phyloP scores from a whole-genome alignment of 2,329 filamentous ascomycete genomes.

The Ceratocystis albifundus region DNA sequence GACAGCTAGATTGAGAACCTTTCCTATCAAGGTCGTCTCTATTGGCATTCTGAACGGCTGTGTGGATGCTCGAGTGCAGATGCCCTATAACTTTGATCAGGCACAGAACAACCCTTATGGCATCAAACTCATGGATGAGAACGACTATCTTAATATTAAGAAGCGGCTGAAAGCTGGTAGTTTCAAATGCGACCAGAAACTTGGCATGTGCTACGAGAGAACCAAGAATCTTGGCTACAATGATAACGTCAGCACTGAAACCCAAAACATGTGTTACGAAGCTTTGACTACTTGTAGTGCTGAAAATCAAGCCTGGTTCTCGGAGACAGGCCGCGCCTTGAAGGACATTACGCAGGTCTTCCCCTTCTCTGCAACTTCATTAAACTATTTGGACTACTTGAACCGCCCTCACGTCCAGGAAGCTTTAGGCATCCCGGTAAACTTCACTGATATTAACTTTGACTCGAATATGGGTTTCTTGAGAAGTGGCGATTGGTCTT shows the following conservation, averaged over 20 bases:
- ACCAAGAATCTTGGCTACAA: conserved; percentile 33
- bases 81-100: conserved; percentile 45
- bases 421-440: conserved; percentile 51
- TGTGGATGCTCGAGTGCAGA: conserved; percentile 53
- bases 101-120: conserved; percentile 56
- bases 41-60: conserved; percentile 62
- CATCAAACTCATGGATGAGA: conserved; percentile 41
- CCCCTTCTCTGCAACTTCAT: conserved; percentile 51
- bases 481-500: conserved; percentile 12
- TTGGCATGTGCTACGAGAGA: conserved; percentile 26
- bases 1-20: neutral
- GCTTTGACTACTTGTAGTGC: conserved; percentile 23
- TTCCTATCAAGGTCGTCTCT: conserved; percentile 41
- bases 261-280: conserved; percentile 26
- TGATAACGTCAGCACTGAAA: conserved; percentile 30
- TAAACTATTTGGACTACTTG: conserved; percentile 52
- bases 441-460: conserved; percentile 52
- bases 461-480: conserved; percentile 47
- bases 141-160: neutral
- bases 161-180: conserved; percentile 26
- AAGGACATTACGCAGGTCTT: conserved; percentile 50
- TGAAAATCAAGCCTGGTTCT: neutral
- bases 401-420: conserved; percentile 47
- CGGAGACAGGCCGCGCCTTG: conserved; percentile 39
- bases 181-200: neutral